Conservation (phyloP, 257 asterid genomes). For the Sherardia arvensis region DNA sequence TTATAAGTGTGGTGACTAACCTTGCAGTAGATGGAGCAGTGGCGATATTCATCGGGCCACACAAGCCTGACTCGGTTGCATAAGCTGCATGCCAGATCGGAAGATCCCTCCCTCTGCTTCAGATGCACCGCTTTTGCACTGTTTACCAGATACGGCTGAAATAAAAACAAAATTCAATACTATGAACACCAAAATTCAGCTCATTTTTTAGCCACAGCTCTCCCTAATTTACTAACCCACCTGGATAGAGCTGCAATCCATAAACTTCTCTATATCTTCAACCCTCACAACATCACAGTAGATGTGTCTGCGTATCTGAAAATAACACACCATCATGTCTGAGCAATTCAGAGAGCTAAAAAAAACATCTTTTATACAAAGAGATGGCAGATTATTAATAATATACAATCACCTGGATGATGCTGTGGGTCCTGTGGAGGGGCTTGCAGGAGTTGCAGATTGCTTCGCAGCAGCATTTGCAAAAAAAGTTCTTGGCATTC, state of each 20-base stretch:
- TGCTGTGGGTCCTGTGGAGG: constrained; percentile 55
- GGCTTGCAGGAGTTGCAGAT: constrained; percentile 56
- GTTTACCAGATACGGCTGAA: constrained; percentile 28
- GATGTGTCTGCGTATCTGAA: constrained; percentile 45
- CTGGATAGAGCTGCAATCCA: constrained; percentile 65
- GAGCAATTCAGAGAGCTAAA: constrained; percentile 1
- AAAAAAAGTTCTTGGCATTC: constrained; percentile 64
- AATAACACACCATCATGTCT: background rate
- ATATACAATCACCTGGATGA: constrained; percentile 52
- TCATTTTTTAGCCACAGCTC: background rate
- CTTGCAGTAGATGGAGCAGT: constrained; percentile 75
- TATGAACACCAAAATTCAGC: background rate
- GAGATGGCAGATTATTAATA: no score
- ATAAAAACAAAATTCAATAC: background rate
- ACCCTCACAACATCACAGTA: constrained; percentile 65
- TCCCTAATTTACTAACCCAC: constrained; percentile 30
- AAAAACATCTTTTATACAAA: no score
- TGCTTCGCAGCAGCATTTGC: constrained; percentile 65
- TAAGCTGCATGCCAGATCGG: constrained; percentile 18
- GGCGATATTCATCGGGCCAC: background rate
- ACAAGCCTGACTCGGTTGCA: constrained; percentile 17
- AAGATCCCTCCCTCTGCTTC: constrained; percentile 23
- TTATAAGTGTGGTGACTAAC: constrained; percentile 17
- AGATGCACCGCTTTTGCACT: constrained; percentile 29
- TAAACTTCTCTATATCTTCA: constrained; percentile 34